These are phyloP conservation scores for Apiospora hydei DNA, from an alignment of 2,329 filamentous ascomycete genomes.

Conservation along the genomic window DNA sequence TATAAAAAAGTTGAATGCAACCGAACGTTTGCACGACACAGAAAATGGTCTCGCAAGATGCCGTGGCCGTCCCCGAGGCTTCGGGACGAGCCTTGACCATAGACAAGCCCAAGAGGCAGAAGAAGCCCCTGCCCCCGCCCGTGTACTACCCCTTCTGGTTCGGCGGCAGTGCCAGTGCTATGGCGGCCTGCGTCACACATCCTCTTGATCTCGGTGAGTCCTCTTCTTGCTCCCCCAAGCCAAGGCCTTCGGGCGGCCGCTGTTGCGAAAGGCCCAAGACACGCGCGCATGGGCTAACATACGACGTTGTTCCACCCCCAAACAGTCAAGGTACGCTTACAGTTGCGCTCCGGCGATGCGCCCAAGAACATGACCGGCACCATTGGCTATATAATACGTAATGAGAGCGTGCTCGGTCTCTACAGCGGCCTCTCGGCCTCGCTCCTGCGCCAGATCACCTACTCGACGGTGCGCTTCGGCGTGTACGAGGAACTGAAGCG, in stretches of 20 bases:
- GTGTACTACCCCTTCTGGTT: constrained; percentile 88
- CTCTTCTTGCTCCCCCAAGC: constrained; percentile 46
- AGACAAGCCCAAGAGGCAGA: constrained; percentile 38
- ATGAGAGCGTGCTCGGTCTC: constrained; percentile 79
- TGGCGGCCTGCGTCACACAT: constrained; percentile 91
- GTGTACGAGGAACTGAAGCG: constrained; percentile 94
- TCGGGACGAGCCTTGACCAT: not conserved
- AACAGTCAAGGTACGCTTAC: constrained; percentile 77
- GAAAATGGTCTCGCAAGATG: constrained; percentile 29
- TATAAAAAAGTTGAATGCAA: constrained; percentile 3
- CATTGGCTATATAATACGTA: constrained; percentile 79
- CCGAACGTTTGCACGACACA: constrained; percentile 27
- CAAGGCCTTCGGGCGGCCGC: not conserved
- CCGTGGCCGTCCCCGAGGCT: constrained; percentile 33
- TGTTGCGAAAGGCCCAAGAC: not conserved
- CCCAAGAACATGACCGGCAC: constrained; percentile 86
- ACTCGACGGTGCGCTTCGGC: constrained; percentile 95
- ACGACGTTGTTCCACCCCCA: constrained; percentile 14
- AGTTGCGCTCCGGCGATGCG: constrained; percentile 79
- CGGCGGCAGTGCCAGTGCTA: constrained; percentile 90
- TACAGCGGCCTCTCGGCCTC: constrained; percentile 94
- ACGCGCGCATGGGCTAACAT: not conserved
- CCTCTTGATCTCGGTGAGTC: constrained; percentile 83
- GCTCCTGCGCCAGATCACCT: constrained; percentile 91
- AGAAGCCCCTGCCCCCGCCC: constrained; percentile 50